Conservation (phyloP, 2,329 filamentous ascomycete species). For the Alternaria arbusti region DNA sequence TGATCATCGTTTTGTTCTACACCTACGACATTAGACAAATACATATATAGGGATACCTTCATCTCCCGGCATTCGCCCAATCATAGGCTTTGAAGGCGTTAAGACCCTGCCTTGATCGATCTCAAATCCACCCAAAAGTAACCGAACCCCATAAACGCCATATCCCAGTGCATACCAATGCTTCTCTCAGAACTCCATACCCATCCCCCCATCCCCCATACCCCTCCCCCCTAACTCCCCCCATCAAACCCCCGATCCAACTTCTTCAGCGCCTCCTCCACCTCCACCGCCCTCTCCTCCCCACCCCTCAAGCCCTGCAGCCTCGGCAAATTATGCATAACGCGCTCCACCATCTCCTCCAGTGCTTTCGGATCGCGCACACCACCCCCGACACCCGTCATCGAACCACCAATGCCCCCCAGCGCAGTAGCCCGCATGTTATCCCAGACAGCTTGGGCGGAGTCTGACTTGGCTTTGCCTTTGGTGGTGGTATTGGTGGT, state of each 20-base stretch:
- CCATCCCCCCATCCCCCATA: too few relatives aligned
- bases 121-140: too few relatives aligned
- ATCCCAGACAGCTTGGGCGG: conserved; percentile 7
- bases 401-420: neutral
- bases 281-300: conserved; percentile 47
- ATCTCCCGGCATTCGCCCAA: too few relatives aligned
- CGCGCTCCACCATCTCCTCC: conserved; percentile 54
- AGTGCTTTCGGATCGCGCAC: conserved; percentile 53
- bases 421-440: neutral
- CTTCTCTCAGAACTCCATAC: too few relatives aligned
- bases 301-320: conserved; percentile 47
- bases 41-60: too few relatives aligned
- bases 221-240: neutral
- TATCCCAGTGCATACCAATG: too few relatives aligned
- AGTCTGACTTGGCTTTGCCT: conserved; percentile 36
- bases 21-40: too few relatives aligned
- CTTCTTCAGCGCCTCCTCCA: conserved; percentile 53
- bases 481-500: neutral
- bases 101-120: too few relatives aligned
- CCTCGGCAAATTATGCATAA: conserved; percentile 54
- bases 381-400: conserved; percentile 13
- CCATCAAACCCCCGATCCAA: conserved; percentile 50
- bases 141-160: too few relatives aligned
- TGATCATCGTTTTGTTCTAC: too few relatives aligned
- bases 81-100: too few relatives aligned